These are phyloP conservation scores for Microdochium trichocladiopsis DNA, from an alignment of 2,329 filamentous ascomycete species.

Conservation along the genomic window DNA sequence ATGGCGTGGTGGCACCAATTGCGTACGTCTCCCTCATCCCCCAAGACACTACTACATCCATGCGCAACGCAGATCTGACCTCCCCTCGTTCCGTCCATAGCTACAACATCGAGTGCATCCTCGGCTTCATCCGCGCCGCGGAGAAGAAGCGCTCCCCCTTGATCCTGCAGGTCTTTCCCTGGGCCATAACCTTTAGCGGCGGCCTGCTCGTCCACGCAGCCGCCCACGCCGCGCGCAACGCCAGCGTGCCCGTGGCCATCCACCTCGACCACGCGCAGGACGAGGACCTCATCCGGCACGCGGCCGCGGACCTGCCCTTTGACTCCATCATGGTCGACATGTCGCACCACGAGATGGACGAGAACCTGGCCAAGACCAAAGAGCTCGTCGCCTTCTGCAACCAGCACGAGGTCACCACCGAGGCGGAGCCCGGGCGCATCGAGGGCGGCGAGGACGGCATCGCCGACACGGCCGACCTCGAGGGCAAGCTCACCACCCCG, in stretches of 20 bases:
- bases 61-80: no score
- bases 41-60: no score
- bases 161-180: slow-evolving; percentile 66
- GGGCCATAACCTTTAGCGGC: slow-evolving; percentile 57
- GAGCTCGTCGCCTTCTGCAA: slow-evolving; percentile 57
- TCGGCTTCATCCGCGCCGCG: slow-evolving; percentile 26
- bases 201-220: slow-evolving; percentile 45
- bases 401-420: slow-evolving; percentile 54
- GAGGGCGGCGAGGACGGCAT: slow-evolving; percentile 67
- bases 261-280: slow-evolving; percentile 64
- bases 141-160: slow-evolving; percentile 55
- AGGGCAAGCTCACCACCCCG: slow-evolving; percentile 53
- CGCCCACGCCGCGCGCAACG: slow-evolving; percentile 44
- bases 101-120: slow-evolving; percentile 66
- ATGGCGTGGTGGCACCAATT: slow-evolving; percentile 46
- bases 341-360: slow-evolving; percentile 63
- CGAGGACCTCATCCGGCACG: slow-evolving; percentile 48
- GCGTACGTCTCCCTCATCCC: slow-evolving; percentile 23
- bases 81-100: no score
- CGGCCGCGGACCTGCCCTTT: slow-evolving; percentile 50
- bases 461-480: slow-evolving; percentile 43
- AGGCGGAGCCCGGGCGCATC: slow-evolving; percentile 63
- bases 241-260: slow-evolving; percentile 51
- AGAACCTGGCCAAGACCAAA: slow-evolving; percentile 58
- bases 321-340: slow-evolving; percentile 75